Evolutionary conservation across 768 basidiomycete species (phyloP), one percentile per base, ranked within the genome.

Genomic region (Dendrothele bispora): DNA sequence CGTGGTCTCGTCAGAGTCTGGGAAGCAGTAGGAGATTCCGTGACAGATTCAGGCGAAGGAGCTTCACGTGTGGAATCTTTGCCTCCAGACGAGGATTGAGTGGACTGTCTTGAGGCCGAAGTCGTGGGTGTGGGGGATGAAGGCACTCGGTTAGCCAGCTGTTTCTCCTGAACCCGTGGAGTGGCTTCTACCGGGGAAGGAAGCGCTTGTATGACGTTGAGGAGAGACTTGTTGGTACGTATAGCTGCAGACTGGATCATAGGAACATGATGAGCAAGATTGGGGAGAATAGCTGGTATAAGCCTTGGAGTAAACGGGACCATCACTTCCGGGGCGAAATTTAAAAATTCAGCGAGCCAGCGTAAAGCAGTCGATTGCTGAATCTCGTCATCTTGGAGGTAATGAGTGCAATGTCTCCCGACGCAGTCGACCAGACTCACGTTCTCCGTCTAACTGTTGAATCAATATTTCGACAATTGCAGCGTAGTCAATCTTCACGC

Each of bases 391-490:
- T 98, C 97, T 93, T 55, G 43, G 48, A 37, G 28, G 27, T 18
- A 21, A 41, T 38, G 51, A 52, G 12, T 42, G 22, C 39, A 27
- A 18, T 27, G 32, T 43, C 52, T 28, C 27, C 15, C 51, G 28
- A 39, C 40, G 25, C 47, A 39, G 25, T 27, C 26, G 24, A 50
- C 39, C 42, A 5, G 27, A 76, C 86, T 66, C 53, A 93, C 93
- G 92, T 60, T 91, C 88, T 30, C 77, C 75, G 47, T 88, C 85
- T 26, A 98, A 70, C 58, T 98, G 93, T 55, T 83, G 79, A 8
- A 98, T 84, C 37, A 99, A 69, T 54, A 95, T 98, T 60, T 98
- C 93, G 29, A 98, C 83, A 43, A 99, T 91, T 3, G 94, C 86
- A 14, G 85, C 80, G 61, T 94, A 93, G 63, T 98, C 89, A 50